Evolutionary conservation across 768 basidiomycete genomes (phyloP).

Genomic region (Rhizopogon vulgaris): DNA sequence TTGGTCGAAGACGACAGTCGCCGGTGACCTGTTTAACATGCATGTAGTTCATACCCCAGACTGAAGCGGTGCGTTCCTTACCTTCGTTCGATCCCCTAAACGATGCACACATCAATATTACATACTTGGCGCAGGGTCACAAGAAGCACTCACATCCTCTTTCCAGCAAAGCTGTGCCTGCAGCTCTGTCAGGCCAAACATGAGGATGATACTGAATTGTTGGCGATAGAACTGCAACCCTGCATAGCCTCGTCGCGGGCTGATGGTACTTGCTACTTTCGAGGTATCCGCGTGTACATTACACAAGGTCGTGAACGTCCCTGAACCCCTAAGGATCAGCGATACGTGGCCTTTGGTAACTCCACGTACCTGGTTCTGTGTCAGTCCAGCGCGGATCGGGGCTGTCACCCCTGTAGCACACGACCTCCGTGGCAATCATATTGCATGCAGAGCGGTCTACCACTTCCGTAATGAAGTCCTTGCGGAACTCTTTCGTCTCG

Average conservation of each 20-base stretch:
- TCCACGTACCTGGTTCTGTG: slow-evolving; percentile 19
- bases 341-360: not conserved
- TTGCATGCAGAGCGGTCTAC: slow-evolving; percentile 22
- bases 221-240: slow-evolving; percentile 24
- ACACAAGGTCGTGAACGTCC: slow-evolving; percentile 21
- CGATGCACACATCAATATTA: not conserved
- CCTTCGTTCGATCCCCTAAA: slow-evolving; percentile 17
- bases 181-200: slow-evolving; percentile 41
- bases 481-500: slow-evolving; percentile 25
- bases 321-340: slow-evolving; percentile 8
- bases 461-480: slow-evolving; percentile 25
- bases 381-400: slow-evolving; percentile 24
- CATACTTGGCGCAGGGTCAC: not conserved
- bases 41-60: slow-evolving; percentile 1
- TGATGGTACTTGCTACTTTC: slow-evolving; percentile 21
- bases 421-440: slow-evolving; percentile 23
- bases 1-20: slow-evolving; percentile 26
- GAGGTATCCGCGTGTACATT: slow-evolving; percentile 22
- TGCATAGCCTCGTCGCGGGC: slow-evolving; percentile 24
- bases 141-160: slow-evolving; percentile 28
- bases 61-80: not conserved
- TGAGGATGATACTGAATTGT: slow-evolving; percentile 34
- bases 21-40: slow-evolving; percentile 19
- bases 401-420: slow-evolving; percentile 22
- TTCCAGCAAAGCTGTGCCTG: slow-evolving; percentile 41